Evolutionary conservation across 1,139 yeast species (phyloP).

Genomic region (Candida sp.): DNA sequence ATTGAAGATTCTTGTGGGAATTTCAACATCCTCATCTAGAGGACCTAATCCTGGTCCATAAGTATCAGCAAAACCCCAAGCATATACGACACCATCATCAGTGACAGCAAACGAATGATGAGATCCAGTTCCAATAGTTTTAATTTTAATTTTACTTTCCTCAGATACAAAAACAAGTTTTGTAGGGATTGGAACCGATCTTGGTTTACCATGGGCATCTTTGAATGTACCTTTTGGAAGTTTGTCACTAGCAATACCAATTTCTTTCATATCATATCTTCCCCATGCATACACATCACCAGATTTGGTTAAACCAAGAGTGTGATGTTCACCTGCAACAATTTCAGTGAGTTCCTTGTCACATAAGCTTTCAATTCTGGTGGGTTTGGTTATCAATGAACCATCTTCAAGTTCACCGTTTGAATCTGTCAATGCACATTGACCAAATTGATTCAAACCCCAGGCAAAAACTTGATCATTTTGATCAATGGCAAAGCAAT

Average conservation of each 20-base stretch:
- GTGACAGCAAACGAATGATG: conserved; percentile 91
- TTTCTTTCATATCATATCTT: conserved; percentile 87
- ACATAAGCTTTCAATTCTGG: conserved; percentile 58
- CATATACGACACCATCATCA: conserved; percentile 77
- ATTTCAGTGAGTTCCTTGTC: conserved; percentile 58
- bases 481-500: conserved; percentile 85
- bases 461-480: conserved; percentile 74
- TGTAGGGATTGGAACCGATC: conserved; percentile 89
- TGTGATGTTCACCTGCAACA: conserved; percentile 95
- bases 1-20: conserved; percentile 82
- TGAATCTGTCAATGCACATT: conserved; percentile 73
- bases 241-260: conserved; percentile 69
- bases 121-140: conserved; percentile 75
- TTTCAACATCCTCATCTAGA: conserved; percentile 82
- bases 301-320: conserved; percentile 64
- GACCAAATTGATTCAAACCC: conserved; percentile 98
- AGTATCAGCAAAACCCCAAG: conserved; percentile 99
- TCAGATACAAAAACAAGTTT: conserved; percentile 38
- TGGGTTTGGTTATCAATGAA: conserved; percentile 72
- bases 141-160: conserved; percentile 40
- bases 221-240: conserved; percentile 65
- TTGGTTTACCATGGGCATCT: conserved; percentile 76
- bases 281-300: conserved; percentile 88
- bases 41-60: conserved; percentile 96
- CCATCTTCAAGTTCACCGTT: conserved; percentile 72